A percentile compares a stretch with the other conserved stretches of the same genome.
These are phyloP conservation scores for Lodderomyces elongisporus DNA, from an alignment of 1,139 yeast species.

Conservation along the genomic window DNA sequence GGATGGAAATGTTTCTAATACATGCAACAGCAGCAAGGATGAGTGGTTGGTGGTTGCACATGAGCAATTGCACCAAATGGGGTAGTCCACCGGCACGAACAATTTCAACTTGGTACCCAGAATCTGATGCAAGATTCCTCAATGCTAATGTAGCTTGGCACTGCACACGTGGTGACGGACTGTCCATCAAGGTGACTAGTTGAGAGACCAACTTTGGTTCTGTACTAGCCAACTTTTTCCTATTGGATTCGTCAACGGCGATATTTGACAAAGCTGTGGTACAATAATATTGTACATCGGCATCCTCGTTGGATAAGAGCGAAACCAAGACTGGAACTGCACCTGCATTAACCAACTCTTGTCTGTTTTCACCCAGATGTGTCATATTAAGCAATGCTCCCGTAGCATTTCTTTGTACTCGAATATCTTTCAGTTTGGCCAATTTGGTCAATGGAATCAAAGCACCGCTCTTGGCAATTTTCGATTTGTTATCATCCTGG, in stretches of 20 bases:
- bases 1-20: constrained; percentile 92
- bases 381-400: constrained; percentile 98
- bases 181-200: constrained; percentile 86
- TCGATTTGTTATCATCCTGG: constrained; percentile 95
- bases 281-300: constrained; percentile 97
- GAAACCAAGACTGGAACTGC: constrained; percentile 96
- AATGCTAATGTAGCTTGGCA: constrained; percentile 97
- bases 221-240: constrained; percentile 82
- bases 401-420: constrained; percentile 97
- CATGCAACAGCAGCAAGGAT: constrained; percentile 97
- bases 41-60: constrained; percentile 86
- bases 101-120: constrained; percentile 87
- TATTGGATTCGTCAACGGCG: constrained; percentile 90
- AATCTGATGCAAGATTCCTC: constrained; percentile 93
- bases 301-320: constrained; percentile 79
- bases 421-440: constrained; percentile 88
- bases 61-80: constrained; percentile 79
- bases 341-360: constrained; percentile 94
- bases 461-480: constrained; percentile 97
- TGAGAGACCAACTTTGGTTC: constrained; percentile 92
- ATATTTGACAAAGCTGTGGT: constrained; percentile 95
- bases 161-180: constrained; percentile 88
- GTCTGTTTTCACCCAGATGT: constrained; percentile 93
- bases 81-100: constrained; percentile 95
- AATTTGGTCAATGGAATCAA: constrained; percentile 86